Evolutionary conservation across 805 yeast genomes (phyloP).

Genomic region (Ogataea neopini): DNA sequence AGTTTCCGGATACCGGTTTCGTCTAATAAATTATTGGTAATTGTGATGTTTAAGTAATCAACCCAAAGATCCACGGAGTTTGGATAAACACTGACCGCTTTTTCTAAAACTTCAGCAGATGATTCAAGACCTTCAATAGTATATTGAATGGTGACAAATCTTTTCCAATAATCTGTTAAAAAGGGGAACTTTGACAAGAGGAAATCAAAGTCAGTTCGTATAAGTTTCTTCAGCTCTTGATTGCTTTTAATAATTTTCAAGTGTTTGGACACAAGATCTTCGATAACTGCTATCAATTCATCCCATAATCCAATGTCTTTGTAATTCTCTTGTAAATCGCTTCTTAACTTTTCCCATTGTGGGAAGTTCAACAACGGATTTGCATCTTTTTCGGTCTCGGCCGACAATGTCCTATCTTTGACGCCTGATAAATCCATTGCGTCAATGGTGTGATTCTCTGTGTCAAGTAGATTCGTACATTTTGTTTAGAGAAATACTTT

Average conservation of each 20-base stretch:
- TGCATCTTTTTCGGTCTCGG: not conserved
- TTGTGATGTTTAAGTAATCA: constrained; percentile 59
- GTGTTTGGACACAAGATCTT: constrained; percentile 26
- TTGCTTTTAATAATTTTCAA: constrained; percentile 17
- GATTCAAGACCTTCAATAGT: constrained; percentile 55
- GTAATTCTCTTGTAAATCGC: constrained; percentile 25
- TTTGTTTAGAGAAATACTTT: not conserved
- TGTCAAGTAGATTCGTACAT: too few relatives aligned
- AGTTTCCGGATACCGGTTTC: constrained; percentile 37
- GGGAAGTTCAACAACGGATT: constrained; percentile 27
- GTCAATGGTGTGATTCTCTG: too few relatives aligned
- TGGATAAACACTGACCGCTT: constrained; percentile 52
- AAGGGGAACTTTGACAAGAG: constrained; percentile 59
- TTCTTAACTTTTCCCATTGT: constrained; percentile 29
- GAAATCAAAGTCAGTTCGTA: constrained; percentile 38
- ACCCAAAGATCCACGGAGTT: constrained; percentile 66
- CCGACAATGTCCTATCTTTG: not conserved
- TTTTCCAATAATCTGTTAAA: constrained; percentile 63
- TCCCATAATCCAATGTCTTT: constrained; percentile 30
- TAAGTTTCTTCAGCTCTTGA: constrained; percentile 15
- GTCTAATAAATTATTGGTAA: constrained; percentile 40
- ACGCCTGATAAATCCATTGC: constrained; percentile 2
- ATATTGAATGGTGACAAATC: constrained; percentile 54
- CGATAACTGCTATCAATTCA: constrained; percentile 26
- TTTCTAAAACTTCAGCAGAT: constrained; percentile 47